Conservation (phyloP, 805 yeast species). For the Candida tibetensis region DNA sequence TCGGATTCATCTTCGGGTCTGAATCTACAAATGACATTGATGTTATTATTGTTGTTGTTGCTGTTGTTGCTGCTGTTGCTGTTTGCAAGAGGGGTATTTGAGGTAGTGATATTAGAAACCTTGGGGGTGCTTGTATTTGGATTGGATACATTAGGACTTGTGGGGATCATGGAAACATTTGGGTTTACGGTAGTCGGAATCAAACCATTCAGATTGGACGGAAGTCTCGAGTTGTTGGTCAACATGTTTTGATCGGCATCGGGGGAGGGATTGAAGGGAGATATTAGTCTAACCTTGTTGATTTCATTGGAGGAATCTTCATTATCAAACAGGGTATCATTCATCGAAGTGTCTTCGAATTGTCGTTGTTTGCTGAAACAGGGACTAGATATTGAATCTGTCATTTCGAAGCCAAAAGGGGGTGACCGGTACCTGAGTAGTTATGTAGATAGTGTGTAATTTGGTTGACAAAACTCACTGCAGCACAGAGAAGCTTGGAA, state of each 20-base stretch:
- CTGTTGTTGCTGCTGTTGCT: neutral
- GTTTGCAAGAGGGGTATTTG: constrained; percentile 1
- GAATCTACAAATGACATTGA: constrained; percentile 71
- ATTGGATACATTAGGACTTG: neutral
- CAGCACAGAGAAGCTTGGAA: too few relatives aligned
- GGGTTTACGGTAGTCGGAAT: neutral
- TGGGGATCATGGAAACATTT: neutral
- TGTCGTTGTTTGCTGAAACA: neutral
- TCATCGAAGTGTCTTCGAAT: constrained; percentile 4
- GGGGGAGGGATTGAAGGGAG: constrained; percentile 6
- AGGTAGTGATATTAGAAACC: neutral
- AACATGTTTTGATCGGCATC: neutral
- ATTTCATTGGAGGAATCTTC: neutral
- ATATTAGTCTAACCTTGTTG: neutral
- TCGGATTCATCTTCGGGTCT: constrained; percentile 53
- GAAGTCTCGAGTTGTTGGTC: too few relatives aligned
- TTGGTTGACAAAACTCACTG: too few relatives aligned
- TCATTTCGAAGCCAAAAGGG: too few relatives aligned
- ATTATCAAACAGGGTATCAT: constrained; percentile 4
- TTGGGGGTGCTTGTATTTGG: neutral
- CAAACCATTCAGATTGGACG: too few relatives aligned
- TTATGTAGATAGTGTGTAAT: too few relatives aligned
- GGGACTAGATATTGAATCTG: constrained; percentile 1
- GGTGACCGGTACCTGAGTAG: too few relatives aligned
- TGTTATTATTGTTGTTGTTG: constrained; percentile 26